Evolutionary conservation across 352 stramenopile genomes (phyloP), one percentile per base, ranked within the genome.

Genomic region (Globisporangium solare): DNA sequence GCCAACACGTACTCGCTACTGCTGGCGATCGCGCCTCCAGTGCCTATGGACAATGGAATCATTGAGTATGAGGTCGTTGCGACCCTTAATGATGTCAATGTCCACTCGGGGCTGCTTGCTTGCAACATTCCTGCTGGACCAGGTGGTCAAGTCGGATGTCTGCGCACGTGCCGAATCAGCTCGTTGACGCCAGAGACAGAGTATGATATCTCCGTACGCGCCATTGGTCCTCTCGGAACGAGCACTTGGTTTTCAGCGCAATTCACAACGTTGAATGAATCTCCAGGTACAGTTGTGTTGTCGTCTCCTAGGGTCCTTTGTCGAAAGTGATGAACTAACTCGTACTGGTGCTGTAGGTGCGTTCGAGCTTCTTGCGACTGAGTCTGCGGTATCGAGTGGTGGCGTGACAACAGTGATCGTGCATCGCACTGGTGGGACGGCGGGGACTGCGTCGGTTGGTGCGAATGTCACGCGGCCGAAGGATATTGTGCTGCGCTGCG

Each of bases 1-100:
- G 57, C 63, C 10, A 84, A 77, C 54, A 73, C 74, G 3, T 81
- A 74, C 31, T 86, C 76, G 17, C 53, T 74, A 7, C 17, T 66
- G 0, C 32, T 89, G 24, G 18, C 24, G 5, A 60, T 79, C 0
- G 43, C 37, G 8, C 41, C 24, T 2, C 12, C 42, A 8, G 39
- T 14, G 17, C 10, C 52, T 15, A 27, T 54, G 12, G 71, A 86
- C 52, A 52, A 57, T 4, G 79, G 86, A 54, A 82, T 80, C 47
- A 5, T 51, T 3, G 65, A 52, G 12, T 83, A 74, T 31, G 59
- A 71, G 0, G 18, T 88, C 17, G 46, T 31, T 31, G 52, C 63
- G 27, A 58, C 40, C 21, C 41, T 53, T 24, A 5, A 57, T 21
- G 47, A 22, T n/a, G 14, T 14, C 14, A 6, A 54, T 0, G 31